Evolutionary conservation across 495 filamentous ascomycete genomes (phyloP).

Genomic region (Hypoxylon rickii): DNA sequence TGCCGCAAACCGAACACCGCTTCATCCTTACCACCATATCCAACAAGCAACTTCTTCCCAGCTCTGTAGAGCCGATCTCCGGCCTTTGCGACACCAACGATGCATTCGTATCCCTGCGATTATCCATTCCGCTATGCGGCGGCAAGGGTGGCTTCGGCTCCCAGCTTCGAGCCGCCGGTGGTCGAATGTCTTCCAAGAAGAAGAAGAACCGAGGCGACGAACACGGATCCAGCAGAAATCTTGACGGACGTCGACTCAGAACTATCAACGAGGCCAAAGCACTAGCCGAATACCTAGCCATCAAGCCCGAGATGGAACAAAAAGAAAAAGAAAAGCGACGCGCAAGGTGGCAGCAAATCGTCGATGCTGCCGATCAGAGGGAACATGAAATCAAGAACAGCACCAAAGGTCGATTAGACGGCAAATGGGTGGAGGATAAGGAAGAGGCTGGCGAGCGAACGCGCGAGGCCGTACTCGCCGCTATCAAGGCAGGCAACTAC

Average conservation of each 20-base stretch:
- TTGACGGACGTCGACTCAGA: slow-evolving; percentile 87
- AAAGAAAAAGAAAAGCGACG: slow-evolving; percentile 84
- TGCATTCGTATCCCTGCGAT: slow-evolving; percentile 78
- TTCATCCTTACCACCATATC: slow-evolving; percentile 83
- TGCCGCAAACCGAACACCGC: slow-evolving; percentile 60
- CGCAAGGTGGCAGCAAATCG: slow-evolving; percentile 80
- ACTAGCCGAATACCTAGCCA: slow-evolving; percentile 89
- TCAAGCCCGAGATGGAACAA: slow-evolving; percentile 95
- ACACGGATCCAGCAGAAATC: slow-evolving; percentile 86
- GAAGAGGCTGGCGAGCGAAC: slow-evolving; percentile 83
- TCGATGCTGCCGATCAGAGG: slow-evolving; percentile 77
- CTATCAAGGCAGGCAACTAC: slow-evolving; percentile 70
- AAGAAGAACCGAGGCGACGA: slow-evolving; percentile 84
- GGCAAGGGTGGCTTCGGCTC: slow-evolving; percentile 98
- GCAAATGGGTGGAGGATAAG: slow-evolving; percentile 91
- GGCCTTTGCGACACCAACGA: slow-evolving; percentile 53
- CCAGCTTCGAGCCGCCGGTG: slow-evolving; percentile 93
- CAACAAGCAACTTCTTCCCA: slow-evolving; percentile 66
- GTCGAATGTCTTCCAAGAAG: slow-evolving; percentile 93
- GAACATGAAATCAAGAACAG: slow-evolving; percentile 78
- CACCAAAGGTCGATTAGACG: slow-evolving; percentile 73
- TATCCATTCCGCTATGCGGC: slow-evolving; percentile 75
- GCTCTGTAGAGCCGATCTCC: slow-evolving; percentile 55
- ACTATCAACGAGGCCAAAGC: slow-evolving; percentile 95
- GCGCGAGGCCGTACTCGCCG: slow-evolving; percentile 77